Conservation (phyloP, 2,329 filamentous ascomycete genomes). For the Cylindrodendrum hubeiense region DNA sequence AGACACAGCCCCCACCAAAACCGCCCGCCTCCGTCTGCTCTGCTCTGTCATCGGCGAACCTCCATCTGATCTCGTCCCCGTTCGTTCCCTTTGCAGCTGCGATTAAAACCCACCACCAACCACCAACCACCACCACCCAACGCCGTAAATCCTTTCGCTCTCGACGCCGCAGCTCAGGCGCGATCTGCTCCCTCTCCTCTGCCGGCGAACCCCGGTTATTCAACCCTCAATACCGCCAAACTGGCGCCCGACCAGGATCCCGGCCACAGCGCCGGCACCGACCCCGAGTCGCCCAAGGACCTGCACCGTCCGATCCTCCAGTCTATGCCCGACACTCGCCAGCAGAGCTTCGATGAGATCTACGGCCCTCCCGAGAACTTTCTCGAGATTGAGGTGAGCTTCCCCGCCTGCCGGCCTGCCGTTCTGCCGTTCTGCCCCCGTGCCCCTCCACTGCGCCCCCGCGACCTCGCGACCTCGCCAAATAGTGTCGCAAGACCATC, state of each 20-base stretch:
- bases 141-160: background rate
- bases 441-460: background rate
- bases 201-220: background rate
- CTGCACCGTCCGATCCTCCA: slow-evolving; percentile 69
- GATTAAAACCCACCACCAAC: background rate
- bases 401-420: background rate
- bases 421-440: background rate
- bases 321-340: slow-evolving; percentile 79
- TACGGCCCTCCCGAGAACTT: slow-evolving; percentile 99
- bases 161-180: background rate
- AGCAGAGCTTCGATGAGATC: slow-evolving; percentile 98
- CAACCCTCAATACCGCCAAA: slow-evolving; percentile 50
- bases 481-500: slow-evolving; percentile 16
- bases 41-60: background rate
- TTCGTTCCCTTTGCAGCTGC: background rate
- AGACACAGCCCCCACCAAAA: background rate
- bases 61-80: background rate
- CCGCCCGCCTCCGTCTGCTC: too few species aligned
- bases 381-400: slow-evolving; percentile 90
- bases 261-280: slow-evolving; percentile 48
- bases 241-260: slow-evolving; percentile 56
- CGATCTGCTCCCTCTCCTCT: background rate
- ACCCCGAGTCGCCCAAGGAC: slow-evolving; percentile 49
- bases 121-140: background rate
- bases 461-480: background rate